A percentile compares a stretch with the other conserved stretches of the same genome.
Conservation (phyloP, 352 stramenopile genomes). For the Albugo laibachii region DNA sequence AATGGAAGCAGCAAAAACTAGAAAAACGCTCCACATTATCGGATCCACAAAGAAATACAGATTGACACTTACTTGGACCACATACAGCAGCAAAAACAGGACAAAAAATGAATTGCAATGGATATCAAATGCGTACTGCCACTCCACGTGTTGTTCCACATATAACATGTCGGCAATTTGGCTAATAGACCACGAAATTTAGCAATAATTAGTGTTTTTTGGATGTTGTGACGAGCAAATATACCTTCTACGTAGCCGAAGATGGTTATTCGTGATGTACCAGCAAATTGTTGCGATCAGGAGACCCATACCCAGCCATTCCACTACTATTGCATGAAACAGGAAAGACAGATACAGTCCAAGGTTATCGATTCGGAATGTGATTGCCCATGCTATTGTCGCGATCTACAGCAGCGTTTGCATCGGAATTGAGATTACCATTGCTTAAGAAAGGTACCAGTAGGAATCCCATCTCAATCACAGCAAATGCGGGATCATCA, state of each 20-base stretch:
- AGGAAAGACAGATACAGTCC: slow-evolving; percentile 37
- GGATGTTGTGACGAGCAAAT: neutral
- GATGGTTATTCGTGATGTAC: slow-evolving; percentile 49
- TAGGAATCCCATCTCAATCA: slow-evolving; percentile 89
- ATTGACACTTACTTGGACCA: slow-evolving; percentile 44
- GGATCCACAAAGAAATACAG: slow-evolving; percentile 6
- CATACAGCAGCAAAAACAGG: slow-evolving; percentile 90
- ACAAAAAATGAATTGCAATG: slow-evolving; percentile 99
- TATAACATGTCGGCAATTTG: slow-evolving; percentile 64
- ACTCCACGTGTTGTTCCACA: slow-evolving; percentile 96
- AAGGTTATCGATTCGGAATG: slow-evolving; percentile 33
- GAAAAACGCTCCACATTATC: slow-evolving; percentile 6
- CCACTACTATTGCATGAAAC: slow-evolving; percentile 60
- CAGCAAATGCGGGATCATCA: slow-evolving; percentile 93
- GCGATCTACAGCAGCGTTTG: slow-evolving; percentile 15
- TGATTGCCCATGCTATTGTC: slow-evolving; percentile 59
- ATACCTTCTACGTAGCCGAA: slow-evolving; percentile 38
- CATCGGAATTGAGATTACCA: slow-evolving; percentile 4
- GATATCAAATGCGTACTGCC: slow-evolving; percentile 98
- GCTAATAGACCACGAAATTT: slow-evolving; percentile 6
- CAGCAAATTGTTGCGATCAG: slow-evolving; percentile 46
- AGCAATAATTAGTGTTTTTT: no score
- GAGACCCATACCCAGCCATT: slow-evolving; percentile 61
- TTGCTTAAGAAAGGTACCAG: slow-evolving; percentile 11
- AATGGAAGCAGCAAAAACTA: slow-evolving; percentile 93